A percentile compares a stretch with the other conserved stretches of the same genome.
These are phyloP conservation scores for Gymnopilus dilepis DNA, from an alignment of 768 basidiomycete species.

Conservation along the genomic window DNA sequence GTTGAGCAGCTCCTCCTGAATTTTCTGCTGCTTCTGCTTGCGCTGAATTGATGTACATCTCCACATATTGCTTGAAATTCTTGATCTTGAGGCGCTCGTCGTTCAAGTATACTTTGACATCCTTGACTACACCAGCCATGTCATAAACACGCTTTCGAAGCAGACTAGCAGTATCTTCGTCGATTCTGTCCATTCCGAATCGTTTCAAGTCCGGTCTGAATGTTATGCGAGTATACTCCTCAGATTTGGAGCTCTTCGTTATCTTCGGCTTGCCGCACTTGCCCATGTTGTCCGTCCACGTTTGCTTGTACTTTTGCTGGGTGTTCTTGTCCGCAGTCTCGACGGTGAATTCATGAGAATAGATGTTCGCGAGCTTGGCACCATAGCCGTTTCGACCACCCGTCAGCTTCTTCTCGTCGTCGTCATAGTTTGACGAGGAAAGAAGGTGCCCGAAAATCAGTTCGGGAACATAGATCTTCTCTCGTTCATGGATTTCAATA, in stretches of 20 bases:
- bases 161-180: constrained; percentile 88
- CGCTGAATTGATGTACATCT: constrained; percentile 86
- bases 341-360: constrained; percentile 93
- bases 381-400: constrained; percentile 99
- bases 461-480: constrained; percentile 96
- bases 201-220: constrained; percentile 92
- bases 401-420: constrained; percentile 97
- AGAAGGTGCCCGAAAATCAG: constrained; percentile 96
- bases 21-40: constrained; percentile 69
- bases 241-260: constrained; percentile 84
- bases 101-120: constrained; percentile 93
- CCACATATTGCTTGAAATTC: constrained; percentile 96
- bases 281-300: constrained; percentile 93
- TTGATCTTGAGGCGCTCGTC: constrained; percentile 92
- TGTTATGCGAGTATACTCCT: constrained; percentile 92
- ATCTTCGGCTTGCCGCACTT: constrained; percentile 90
- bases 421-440: constrained; percentile 96
- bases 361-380: constrained; percentile 97
- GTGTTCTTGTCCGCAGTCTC: constrained; percentile 93
- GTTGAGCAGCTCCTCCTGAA: constrained; percentile 79
- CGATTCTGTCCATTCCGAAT: constrained; percentile 91
- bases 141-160: constrained; percentile 96
- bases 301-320: constrained; percentile 92
- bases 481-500: constrained; percentile 91
- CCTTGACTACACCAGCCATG: constrained; percentile 93